Percentiles rank a stretch among this genome's conserved stretches.
Conservation (phyloP, 1,284 basidiomycete species). For the Naganishia sp. region DNA sequence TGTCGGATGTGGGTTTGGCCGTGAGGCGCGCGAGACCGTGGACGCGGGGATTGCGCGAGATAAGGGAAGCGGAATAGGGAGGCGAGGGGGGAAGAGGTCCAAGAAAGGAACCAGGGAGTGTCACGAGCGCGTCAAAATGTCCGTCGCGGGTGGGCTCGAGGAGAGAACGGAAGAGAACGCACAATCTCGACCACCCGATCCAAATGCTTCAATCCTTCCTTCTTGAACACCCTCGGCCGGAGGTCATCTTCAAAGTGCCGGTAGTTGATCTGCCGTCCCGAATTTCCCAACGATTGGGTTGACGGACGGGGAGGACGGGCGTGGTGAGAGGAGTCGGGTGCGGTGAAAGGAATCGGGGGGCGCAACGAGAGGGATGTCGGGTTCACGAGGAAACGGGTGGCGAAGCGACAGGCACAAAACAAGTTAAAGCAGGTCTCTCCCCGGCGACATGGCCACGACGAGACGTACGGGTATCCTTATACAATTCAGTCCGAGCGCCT, state of each 20-base stretch:
- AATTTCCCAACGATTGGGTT: too few species aligned
- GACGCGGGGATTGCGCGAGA: too few species aligned
- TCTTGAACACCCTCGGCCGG: constrained; percentile 49
- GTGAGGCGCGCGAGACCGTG: too few species aligned
- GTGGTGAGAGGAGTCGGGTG: too few species aligned
- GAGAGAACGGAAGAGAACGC: constrained; percentile 7
- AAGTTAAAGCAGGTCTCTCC: background rate
- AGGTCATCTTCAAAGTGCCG: constrained; percentile 51
- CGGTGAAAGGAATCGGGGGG: too few species aligned
- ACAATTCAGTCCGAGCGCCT: constrained; percentile 66
- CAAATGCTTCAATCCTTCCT: constrained; percentile 49
- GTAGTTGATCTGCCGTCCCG: constrained; percentile 41
- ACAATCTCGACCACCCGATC: constrained; percentile 49
- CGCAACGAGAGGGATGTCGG: background rate
- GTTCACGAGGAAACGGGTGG: too few species aligned
- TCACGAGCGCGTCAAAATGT: too few species aligned
- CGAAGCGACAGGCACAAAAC: background rate
- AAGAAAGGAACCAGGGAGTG: too few species aligned
- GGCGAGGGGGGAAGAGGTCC: too few species aligned
- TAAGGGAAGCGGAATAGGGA: too few species aligned
- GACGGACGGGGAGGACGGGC: too few species aligned
- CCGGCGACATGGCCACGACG: background rate
- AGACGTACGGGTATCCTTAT: constrained; percentile 56
- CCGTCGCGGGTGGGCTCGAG: background rate
- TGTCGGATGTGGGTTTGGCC: too few species aligned